Evolutionary conservation across 129 eudicot genomes (phyloP), one percentile per base, ranked within the genome.

Genomic region (Centaurea solstitialis): DNA sequence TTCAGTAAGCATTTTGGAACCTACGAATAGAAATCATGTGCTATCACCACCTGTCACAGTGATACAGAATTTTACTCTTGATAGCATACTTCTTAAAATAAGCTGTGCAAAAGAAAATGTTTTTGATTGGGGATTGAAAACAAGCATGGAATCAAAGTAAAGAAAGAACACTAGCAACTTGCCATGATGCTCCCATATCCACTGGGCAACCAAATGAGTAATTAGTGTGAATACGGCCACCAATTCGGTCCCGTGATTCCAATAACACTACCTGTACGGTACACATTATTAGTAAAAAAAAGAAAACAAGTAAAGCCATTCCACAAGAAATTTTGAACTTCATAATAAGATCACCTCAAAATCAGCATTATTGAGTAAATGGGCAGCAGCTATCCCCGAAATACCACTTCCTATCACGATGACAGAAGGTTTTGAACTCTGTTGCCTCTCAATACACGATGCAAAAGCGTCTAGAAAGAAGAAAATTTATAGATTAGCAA

Each of bases 111-210:
- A 57, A 21, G n/a, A 18, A 6, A 5, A 22, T 57, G 21, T 45
- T 26, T 68, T 35, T 6, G n/a, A 45, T 35, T 38, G 15, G 9
- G 28, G 39, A 24, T 66, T 41, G 3, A 38, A 39, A 2, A 23
- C 22, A 77, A 77, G 26, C 73, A 26, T 38, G 73, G 47, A 68
- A n/a, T n/a, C 15, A 2, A 18, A 67, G 53, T 65, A 40, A 69
- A 21, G 64, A 30, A 79, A 68, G 38, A 37, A 39, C 43, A 57
- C 67, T 24, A 47, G 74, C 30, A 83, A 85, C 88, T 75, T 84
- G 50, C 98, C 98, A 95, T 82, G 99, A 95, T 76, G 99, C 98
- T 79, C 98, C 98, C 99, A 93, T 92, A 73, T 93, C 99, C 13
- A 96, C 95, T 4, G 98, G 99, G 76, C 98, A 95, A 30, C 99